phyloP scores from a whole-genome alignment of 75 land plant species.

The Picea sitchensis region DNA sequence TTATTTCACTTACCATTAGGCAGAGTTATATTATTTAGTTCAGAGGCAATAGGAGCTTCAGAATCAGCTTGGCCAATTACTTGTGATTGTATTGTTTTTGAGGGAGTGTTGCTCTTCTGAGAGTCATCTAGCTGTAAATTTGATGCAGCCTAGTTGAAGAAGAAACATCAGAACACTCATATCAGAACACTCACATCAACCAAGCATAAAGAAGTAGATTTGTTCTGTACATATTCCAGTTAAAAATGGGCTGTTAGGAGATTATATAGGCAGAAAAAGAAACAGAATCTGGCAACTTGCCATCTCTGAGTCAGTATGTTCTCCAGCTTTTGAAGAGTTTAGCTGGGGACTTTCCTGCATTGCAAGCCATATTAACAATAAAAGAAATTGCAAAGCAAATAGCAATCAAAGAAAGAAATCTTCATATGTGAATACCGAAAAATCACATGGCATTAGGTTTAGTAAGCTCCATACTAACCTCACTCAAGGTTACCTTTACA shows the following conservation, averaged over 20 bases:
- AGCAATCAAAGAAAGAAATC: not conserved
- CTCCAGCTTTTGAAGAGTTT: not conserved
- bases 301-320: not conserved
- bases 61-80: not conserved
- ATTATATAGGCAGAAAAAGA: not conserved
- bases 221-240: not conserved
- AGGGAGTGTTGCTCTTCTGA: not conserved
- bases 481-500: not conserved
- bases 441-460: not conserved
- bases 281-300: not conserved
- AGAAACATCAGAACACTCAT: not conserved
- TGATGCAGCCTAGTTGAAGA: not conserved
- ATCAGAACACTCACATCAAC: not conserved
- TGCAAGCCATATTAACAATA: not conserved
- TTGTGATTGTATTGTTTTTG: not conserved
- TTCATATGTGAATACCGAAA: not conserved
- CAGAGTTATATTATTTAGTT: not conserved
- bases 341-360: constrained; percentile 8
- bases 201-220: not conserved
- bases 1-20: not conserved
- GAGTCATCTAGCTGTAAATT: too few relatives aligned
- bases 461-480: not conserved
- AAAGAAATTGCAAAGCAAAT: not conserved
- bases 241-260: not conserved
- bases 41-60: not conserved